Base-by-base conservation (phyloP, 1,284 basidiomycete species). In the Clitocybe nebularis region DNA sequence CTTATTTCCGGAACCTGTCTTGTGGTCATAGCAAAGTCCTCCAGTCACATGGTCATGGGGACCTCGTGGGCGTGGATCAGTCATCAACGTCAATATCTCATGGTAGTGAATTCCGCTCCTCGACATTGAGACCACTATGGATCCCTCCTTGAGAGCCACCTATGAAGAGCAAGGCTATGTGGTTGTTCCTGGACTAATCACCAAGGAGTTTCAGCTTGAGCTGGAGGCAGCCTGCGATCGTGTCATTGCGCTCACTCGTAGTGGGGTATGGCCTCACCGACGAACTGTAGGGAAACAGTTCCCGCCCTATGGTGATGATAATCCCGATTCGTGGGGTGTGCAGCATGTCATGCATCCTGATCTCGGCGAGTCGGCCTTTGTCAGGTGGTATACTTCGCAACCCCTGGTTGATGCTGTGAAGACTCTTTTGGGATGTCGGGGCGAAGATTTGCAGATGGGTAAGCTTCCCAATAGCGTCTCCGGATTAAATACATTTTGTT, bases 241-340 rank as follows among this genome's bases (percentile, higher is more conserved):
- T 13, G 74, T 71, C 1, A 71, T 82, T 14, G 56, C 64, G 20
- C 72, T 71, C 26, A 85, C 86, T 0, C 78, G 88, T 10, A 46
- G 64, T 0, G 84, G 84, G 3, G 49, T 62, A 5, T 92, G 88
- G 89, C 66, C 74, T 0, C 71, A 85, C 51, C 70, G 83, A 1
- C 75, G 89, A 33, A 79, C 81, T 0, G 85, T 92, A 9, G 89
- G 89, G 9, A 84, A 83, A 48, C 86, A 89, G 57, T 92, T 91
- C 52, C 89, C 89, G 1, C 89, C 89, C 0, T 91, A 74, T 55
- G 77, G 72, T 37, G 64, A 74, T 22, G 69, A 70, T 24, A 62
- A 74, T 37, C 71, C 74, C 1, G 86, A 90, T 59, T 79, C 79
- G 3, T 91, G 89, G 87, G 87, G 87, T 1, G 79, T 88, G 5